Evolutionary conservation across 2,329 filamentous ascomycete species (phyloP).

Genomic region (Thelonectria rubi): DNA sequence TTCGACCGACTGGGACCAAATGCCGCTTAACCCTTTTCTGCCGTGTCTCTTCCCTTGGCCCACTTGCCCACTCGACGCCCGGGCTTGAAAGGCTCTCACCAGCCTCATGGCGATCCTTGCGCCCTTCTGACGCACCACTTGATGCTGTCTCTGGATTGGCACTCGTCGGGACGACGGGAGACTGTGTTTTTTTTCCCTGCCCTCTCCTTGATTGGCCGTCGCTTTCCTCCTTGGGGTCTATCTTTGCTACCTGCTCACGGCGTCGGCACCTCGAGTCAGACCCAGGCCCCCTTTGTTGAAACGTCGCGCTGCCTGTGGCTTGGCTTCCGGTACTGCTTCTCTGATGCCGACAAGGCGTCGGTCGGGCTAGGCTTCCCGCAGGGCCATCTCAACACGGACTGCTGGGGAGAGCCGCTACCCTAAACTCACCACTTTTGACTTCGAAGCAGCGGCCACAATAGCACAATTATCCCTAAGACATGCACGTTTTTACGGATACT

Average conservation of each 20-base stretch:
- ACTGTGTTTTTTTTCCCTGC: conserved; percentile 12
- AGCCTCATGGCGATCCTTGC: conserved; percentile 36
- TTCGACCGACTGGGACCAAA: too few species aligned
- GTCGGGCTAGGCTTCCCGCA: neutral
- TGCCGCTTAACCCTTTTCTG: conserved; percentile 12
- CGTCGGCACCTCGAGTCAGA: neutral
- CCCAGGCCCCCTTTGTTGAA: neutral
- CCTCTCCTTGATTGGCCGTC: conserved; percentile 10
- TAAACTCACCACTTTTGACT: conserved; percentile 3
- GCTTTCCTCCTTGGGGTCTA: neutral
- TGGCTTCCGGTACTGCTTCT: neutral
- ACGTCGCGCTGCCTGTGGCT: neutral
- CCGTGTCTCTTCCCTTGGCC: conserved; percentile 33
- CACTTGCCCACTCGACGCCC: conserved; percentile 31
- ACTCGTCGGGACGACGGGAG: conserved; percentile 12
- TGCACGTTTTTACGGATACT: neutral
- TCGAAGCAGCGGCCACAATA: neutral
- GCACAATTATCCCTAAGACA: neutral
- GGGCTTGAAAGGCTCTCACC: conserved; percentile 28
- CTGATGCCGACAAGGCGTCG: neutral
- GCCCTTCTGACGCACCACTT: conserved; percentile 23
- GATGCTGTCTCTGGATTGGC: conserved; percentile 10
- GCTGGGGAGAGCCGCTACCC: conserved; percentile 15
- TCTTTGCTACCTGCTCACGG: neutral
- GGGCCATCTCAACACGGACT: neutral